Evolutionary conservation across 1,284 basidiomycete genomes (phyloP), one percentile per base, ranked within the genome.

Genomic region (Ustilago shanxiensis): DNA sequence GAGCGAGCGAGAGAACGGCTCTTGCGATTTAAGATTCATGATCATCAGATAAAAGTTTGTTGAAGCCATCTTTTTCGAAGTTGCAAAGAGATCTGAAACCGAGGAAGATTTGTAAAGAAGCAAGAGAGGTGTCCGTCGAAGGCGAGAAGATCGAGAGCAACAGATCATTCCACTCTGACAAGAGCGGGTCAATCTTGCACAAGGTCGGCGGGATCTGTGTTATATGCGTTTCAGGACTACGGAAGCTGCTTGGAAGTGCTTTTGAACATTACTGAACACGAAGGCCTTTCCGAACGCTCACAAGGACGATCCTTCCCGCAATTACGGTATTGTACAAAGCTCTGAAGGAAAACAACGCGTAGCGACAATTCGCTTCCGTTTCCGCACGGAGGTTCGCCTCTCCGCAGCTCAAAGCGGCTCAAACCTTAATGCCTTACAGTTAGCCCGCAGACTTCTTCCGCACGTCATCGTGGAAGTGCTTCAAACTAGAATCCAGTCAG

Each of bases 31-130:
- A 9, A 68, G 53, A 50, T 29, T 16, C 10, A 35, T 47, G 5
- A 50, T 24, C 60, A 63, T 54, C 20, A 68, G 51, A 35, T 26
- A 63, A 50, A 45, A 59, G 13, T 24, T 53, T n/a, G 28, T 29
- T 50, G 53, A 55, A 14, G 18, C 39, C 50, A 52, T 52, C 31
- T n/a, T 29, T 31, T 10, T 16, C 8, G 20, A 52, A n/a, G 11
- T 24, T 1, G 3, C 5, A 1, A n/a, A n/a, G n/a, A n/a, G n/a
- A n/a, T n/a, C n/a, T n/a, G n/a, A n/a, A n/a, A n/a, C n/a, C n/a
- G n/a, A n/a, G n/a, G n/a, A n/a, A n/a, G n/a, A n/a, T n/a, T n/a
- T n/a, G n/a, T n/a, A n/a, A n/a, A n/a, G n/a, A n/a, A n/a, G n/a
- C n/a, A n/a, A 33, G 31, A 11, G 31, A 33, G 31, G 31, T 7